These are phyloP conservation scores for Pestalotiopsis sp. DNA, from an alignment of 2,329 filamentous ascomycete genomes.

Conservation along the genomic window DNA sequence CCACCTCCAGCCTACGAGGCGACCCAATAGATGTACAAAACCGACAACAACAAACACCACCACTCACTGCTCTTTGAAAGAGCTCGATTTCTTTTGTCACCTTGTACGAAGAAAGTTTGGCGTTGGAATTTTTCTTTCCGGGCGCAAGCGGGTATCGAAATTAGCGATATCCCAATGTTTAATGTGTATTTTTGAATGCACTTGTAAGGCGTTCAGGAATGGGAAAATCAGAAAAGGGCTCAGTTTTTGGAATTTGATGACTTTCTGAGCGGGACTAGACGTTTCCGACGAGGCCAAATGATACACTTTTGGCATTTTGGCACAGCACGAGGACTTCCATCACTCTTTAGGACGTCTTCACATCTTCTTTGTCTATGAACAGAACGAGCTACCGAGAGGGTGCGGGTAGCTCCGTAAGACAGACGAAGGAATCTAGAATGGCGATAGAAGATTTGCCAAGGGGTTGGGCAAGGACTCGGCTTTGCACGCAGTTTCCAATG, in stretches of 20 bases:
- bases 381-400: not conserved
- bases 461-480: not conserved
- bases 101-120: not conserved
- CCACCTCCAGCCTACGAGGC: conserved; percentile 67
- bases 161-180: conserved; percentile 8
- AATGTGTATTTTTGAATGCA: conserved; percentile 8
- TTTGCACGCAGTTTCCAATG: conserved; percentile 1
- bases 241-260: not conserved
- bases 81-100: conserved; percentile 6
- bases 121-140: not conserved
- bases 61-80: conserved; percentile 5
- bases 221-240: not conserved
- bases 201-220: conserved; percentile 3
- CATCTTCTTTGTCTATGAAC: conserved; percentile 4
- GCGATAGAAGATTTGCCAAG: not conserved
- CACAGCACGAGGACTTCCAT: conserved; percentile 1
- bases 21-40: conserved; percentile 34
- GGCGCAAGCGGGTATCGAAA: not conserved
- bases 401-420: not conserved
- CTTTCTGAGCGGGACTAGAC: conserved; percentile 1
- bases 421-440: conserved; percentile 1
- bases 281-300: not conserved
- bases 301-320: not conserved
- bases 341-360: conserved; percentile 3
- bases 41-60: not conserved